Evolutionary conservation across 495 filamentous ascomycete genomes (phyloP), one percentile per base, ranked within the genome.

Genomic region (Tuber aestivum): DNA sequence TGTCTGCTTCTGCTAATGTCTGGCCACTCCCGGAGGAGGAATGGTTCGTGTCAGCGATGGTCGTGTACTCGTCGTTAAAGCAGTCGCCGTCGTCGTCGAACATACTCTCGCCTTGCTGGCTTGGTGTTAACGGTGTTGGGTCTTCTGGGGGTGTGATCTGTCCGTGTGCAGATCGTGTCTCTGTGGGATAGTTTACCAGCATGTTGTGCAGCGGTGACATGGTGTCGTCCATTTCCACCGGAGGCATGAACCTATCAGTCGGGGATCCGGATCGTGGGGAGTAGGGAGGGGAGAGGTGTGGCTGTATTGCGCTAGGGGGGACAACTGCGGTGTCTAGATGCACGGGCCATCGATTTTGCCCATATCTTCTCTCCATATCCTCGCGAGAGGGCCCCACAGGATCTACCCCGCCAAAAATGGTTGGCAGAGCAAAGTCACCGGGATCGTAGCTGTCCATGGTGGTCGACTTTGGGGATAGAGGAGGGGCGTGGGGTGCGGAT

Each of bases 71-170:
- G 12, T 65, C 27, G 56, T 65, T 65, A 35, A 65, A 35, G 56
- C 12, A 32, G 56, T 20, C 50, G n/a, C 18, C 12, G 12, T 65
- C 56, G 32, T 61, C 50, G n/a, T 35, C 27, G 56, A 65, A 35
- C 0, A 65, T 65, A 3, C 56, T 21, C 3, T 10, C 27, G 14
- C 27, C 56, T 65, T 65, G 56, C 14, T 35, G 56, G 18, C 56
- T 35, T 35, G 27, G 14, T 35, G 27, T 65, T 65, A 65, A 35
- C 27, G 56, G 27, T 27, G 16, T 38, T 40, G 32, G 41, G 48
- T 76, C 74, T 21, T 76, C 74, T 40, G 74, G 74, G 23, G 74
- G 74, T 1, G 74, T 76, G 18, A 76, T 71, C 50, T 76, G 74
- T 2, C 74, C 74, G 38, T 76, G 74, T 56, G 72, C 45, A n/a